Evolutionary conservation across 495 filamentous ascomycete genomes (phyloP).

Genomic region (Xylona heveae): DNA sequence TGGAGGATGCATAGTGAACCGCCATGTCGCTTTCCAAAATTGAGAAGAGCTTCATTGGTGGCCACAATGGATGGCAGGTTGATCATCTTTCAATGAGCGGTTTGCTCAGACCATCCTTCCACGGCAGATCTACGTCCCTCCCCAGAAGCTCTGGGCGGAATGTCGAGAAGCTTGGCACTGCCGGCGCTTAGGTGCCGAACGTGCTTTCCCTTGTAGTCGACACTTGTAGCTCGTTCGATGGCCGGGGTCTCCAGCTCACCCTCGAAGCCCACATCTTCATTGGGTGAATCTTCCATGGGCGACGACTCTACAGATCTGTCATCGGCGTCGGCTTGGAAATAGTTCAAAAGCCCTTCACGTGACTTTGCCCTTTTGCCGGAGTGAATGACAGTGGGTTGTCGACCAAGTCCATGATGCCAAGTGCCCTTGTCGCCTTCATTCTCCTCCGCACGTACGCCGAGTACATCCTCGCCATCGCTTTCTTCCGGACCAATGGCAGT

Average conservation of each 20-base stretch:
- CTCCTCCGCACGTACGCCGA: slow-evolving; percentile 12
- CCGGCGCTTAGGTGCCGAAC: slow-evolving; percentile 51
- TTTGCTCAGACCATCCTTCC: slow-evolving; percentile 3
- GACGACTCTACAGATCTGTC: slow-evolving; percentile 15
- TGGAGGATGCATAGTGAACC: too few relatives aligned
- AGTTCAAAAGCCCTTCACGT: slow-evolving; percentile 45
- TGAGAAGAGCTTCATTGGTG: too few relatives aligned
- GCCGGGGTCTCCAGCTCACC: slow-evolving; percentile 6
- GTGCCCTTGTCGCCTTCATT: slow-evolving; percentile 13
- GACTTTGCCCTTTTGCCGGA: slow-evolving; percentile 35
- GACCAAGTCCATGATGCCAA: slow-evolving; percentile 31
- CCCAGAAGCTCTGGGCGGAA: slow-evolving; percentile 27
- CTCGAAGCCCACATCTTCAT: slow-evolving; percentile 11
- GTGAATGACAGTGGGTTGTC: slow-evolving; percentile 32
- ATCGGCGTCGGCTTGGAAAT: slow-evolving; percentile 24
- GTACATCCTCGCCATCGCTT: slow-evolving; percentile 10
- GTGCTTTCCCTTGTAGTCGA: slow-evolving; percentile 36
- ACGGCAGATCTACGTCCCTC: slow-evolving; percentile 16
- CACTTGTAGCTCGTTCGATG: slow-evolving; percentile 40
- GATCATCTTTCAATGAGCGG: not conserved
- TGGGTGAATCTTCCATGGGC: slow-evolving; percentile 16
- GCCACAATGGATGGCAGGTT: too few relatives aligned
- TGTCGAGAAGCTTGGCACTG: slow-evolving; percentile 45
- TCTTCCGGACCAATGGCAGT: slow-evolving; percentile 16
- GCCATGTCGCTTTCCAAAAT: too few relatives aligned